Conservation (phyloP, 768 basidiomycete species). For the Termitomyces sp. region DNA sequence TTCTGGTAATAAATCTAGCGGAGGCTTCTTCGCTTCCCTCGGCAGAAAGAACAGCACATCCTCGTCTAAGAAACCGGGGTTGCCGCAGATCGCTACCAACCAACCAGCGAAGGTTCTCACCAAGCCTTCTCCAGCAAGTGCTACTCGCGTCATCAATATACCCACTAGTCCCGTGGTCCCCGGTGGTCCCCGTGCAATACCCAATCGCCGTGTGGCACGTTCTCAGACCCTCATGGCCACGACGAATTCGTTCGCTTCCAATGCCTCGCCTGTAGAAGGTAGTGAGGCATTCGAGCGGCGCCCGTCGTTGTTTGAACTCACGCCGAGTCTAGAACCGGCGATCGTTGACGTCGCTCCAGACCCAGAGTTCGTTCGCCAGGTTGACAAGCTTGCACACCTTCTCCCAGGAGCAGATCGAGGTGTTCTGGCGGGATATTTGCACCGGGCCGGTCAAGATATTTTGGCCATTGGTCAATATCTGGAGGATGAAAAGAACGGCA, state of each 20-base stretch:
- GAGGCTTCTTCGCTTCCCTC: constrained; percentile 69
- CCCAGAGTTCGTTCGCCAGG: constrained; percentile 58
- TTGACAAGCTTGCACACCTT: constrained; percentile 65
- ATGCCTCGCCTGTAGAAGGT: constrained; percentile 18
- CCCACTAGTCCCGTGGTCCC: constrained; percentile 50
- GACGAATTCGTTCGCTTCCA: constrained; percentile 24
- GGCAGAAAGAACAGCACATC: constrained; percentile 61
- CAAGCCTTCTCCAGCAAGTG: constrained; percentile 15
- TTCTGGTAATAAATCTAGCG: constrained; percentile 34
- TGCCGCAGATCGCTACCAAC: constrained; percentile 17
- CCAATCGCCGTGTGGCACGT: constrained; percentile 49
- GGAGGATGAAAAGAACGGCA: constrained; percentile 78
- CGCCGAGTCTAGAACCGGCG: constrained; percentile 18
- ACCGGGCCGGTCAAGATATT: constrained; percentile 72
- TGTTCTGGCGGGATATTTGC: constrained; percentile 67
- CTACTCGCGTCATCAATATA: constrained; percentile 28
- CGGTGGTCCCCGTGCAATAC: constrained; percentile 70
- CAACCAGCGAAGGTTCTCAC: constrained; percentile 20
- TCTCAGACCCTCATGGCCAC: constrained; percentile 60
- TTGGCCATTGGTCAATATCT: constrained; percentile 84
- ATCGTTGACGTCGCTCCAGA: constrained; percentile 33
- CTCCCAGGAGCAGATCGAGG: constrained; percentile 68
- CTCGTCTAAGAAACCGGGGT: constrained; percentile 17
- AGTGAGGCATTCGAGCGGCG: constrained; percentile 27
- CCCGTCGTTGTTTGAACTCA: constrained; percentile 32